These are phyloP conservation scores for Gryganskiella cystojenkinii DNA, from an alignment of 192 early-diverging fungal genomes.

Conservation along the genomic window DNA sequence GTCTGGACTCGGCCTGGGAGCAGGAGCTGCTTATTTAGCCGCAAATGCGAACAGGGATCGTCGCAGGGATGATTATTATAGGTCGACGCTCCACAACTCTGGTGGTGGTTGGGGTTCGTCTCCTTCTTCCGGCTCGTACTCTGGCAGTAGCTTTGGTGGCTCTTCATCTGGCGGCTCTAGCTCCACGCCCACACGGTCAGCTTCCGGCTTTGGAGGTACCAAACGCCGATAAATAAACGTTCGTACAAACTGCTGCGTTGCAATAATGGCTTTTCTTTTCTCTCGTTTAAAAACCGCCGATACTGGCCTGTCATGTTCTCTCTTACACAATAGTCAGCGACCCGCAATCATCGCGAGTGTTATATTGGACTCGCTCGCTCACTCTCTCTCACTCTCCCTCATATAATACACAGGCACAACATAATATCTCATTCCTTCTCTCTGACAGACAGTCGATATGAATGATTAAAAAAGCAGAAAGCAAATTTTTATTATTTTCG, in stretches of 20 bases:
- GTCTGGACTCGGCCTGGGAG: slow-evolving; percentile 48
- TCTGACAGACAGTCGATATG: neutral
- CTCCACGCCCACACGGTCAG: slow-evolving; percentile 20
- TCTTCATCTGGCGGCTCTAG: no score
- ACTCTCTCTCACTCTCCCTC: no score
- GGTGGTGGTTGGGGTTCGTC: neutral
- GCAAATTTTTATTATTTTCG: slow-evolving; percentile 15
- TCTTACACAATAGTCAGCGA: no score
- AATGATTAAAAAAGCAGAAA: neutral
- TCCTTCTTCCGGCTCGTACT: slow-evolving; percentile 15
- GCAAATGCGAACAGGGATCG: slow-evolving; percentile 16
- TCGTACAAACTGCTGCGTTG: no score
- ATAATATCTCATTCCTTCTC: no score
- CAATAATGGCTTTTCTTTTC: neutral
- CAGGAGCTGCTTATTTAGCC: slow-evolving; percentile 28
- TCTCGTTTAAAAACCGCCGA: neutral
- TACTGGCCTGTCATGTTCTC: no score
- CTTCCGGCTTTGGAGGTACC: slow-evolving; percentile 49
- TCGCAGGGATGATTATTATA: slow-evolving; percentile 1
- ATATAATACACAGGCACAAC: no score
- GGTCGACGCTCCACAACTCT: neutral
- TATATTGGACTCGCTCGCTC: no score
- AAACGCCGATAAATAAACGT: slow-evolving; percentile 21
- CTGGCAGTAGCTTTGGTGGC: slow-evolving; percentile 14
- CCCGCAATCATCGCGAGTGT: no score